Conservation (phyloP, 331 rosid genomes). For the Quercus phellos region DNA sequence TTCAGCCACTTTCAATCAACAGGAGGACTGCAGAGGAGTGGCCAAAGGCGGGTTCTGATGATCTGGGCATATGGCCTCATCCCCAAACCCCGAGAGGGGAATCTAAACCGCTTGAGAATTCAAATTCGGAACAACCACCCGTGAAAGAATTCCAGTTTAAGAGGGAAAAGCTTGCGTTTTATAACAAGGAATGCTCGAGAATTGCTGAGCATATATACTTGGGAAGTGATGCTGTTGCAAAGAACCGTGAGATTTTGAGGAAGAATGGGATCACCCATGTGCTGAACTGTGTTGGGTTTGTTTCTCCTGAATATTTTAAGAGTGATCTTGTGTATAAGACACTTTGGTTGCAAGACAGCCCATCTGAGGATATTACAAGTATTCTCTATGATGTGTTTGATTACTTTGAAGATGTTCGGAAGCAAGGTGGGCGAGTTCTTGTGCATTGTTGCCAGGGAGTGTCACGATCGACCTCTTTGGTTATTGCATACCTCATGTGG, state of each 20-base stretch:
- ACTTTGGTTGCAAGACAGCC: conserved; percentile 86
- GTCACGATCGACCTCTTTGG: conserved; percentile 78
- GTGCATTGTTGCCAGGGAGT: conserved; percentile 96
- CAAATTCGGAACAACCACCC: conserved; percentile 32
- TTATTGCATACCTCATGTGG: conserved; percentile 97
- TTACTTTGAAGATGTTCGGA: conserved; percentile 88
- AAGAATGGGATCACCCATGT: conserved; percentile 79
- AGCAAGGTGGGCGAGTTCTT: conserved; percentile 77
- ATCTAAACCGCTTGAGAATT: conserved; percentile 12
- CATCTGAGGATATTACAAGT: conserved; percentile 85
- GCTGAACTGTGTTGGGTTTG: conserved; percentile 90
- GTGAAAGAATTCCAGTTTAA: conserved; percentile 59
- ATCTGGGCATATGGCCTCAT: conserved; percentile 77
- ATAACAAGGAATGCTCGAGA: conserved; percentile 77
- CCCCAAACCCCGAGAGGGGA: conserved; percentile 74
- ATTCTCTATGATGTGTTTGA: conserved; percentile 89
- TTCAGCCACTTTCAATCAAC: conserved; percentile 77
- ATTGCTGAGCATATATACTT: conserved; percentile 82
- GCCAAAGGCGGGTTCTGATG: conserved; percentile 92
- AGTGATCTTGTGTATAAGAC: conserved; percentile 81
- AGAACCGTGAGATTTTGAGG: conserved; percentile 69
- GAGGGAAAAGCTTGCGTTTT: conserved; percentile 77
- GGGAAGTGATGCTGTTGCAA: conserved; percentile 93
- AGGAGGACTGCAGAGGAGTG: conserved; percentile 55
- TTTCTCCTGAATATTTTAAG: conserved; percentile 89